Conservation (phyloP, 1,284 basidiomycete genomes). For the Moesziomyces antarcticus region DNA sequence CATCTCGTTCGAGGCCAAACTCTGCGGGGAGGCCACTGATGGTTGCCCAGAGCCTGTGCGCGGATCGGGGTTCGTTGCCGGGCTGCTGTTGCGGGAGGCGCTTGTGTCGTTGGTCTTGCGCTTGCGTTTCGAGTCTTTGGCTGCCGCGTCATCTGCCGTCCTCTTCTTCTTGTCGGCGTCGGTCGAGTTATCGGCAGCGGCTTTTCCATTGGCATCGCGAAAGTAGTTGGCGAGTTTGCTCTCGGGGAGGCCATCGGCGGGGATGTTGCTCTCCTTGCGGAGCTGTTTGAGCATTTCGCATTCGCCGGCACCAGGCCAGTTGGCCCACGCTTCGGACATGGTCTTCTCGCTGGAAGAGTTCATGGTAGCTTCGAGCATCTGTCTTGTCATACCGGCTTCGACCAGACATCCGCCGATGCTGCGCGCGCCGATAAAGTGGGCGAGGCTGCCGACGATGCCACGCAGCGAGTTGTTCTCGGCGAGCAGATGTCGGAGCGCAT, state of each 20-base stretch:
- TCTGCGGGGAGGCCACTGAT: conserved; percentile 6
- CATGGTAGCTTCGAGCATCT: conserved; percentile 50
- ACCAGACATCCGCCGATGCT: conserved; percentile 52
- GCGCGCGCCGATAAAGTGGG: conserved; percentile 54
- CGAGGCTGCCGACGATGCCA: conserved; percentile 45
- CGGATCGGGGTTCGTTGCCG: too few species aligned
- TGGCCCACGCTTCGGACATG: conserved; percentile 58
- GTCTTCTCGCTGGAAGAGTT: conserved; percentile 50
- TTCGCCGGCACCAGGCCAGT: conserved; percentile 59
- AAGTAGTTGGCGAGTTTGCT: conserved; percentile 36
- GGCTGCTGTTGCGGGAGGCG: too few species aligned
- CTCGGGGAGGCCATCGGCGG: conserved; percentile 59
- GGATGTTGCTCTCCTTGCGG: conserved; percentile 57
- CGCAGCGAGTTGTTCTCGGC: conserved; percentile 61
- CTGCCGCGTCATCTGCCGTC: conserved; percentile 11
- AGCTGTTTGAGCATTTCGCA: conserved; percentile 56
- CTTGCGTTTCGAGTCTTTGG: conserved; percentile 28
- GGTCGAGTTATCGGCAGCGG: neutral
- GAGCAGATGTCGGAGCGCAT: conserved; percentile 50
- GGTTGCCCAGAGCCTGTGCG: neutral
- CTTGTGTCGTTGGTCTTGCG: conserved; percentile 25
- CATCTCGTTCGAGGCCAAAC: neutral
- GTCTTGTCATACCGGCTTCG: conserved; percentile 43
- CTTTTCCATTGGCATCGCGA: conserved; percentile 15
- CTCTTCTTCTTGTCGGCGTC: conserved; percentile 30